These are phyloP conservation scores for Amaranthus hypochondriacus DNA, from an alignment of 148 eudicot genomes.

Conservation along the genomic window DNA sequence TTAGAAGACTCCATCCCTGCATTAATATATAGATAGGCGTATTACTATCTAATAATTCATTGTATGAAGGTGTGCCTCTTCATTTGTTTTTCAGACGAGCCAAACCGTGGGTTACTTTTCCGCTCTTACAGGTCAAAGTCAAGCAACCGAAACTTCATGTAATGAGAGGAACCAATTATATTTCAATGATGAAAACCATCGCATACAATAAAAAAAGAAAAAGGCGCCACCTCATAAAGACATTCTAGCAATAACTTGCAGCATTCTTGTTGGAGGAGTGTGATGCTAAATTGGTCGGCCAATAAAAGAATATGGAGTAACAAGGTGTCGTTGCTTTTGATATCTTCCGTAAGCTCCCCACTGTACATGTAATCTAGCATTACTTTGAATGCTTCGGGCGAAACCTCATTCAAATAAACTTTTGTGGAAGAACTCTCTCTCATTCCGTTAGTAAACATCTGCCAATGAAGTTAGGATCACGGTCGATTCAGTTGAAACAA, in stretches of 20 bases:
- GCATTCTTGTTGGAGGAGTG: conserved; percentile 85
- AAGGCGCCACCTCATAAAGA: conserved; percentile 75
- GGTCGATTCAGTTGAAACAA: neutral
- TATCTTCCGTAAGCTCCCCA: conserved; percentile 54
- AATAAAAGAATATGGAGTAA: conserved; percentile 77
- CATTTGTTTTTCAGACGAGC: conserved; percentile 51
- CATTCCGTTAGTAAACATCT: conserved; percentile 99
- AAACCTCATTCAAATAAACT: conserved; percentile 59
- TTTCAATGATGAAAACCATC: conserved; percentile 8
- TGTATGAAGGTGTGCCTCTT: conserved; percentile 33
- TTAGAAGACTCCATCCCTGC: conserved; percentile 94
- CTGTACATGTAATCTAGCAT: conserved; percentile 77
- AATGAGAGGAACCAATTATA: conserved; percentile 17
- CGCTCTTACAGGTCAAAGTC: conserved; percentile 38
- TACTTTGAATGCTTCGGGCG: conserved; percentile 58
- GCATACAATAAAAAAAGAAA: conserved; percentile 4
- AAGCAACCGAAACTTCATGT: conserved; percentile 25
- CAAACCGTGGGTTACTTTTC: conserved; percentile 52
- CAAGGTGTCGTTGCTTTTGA: conserved; percentile 41
- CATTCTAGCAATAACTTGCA: conserved; percentile 75
- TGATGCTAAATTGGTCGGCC: conserved; percentile 78
- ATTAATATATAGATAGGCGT: conserved; percentile 74
- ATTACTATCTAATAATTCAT: conserved; percentile 63
- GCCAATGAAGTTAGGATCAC: conserved; percentile 25
- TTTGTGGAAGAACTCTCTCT: conserved; percentile 62